Evolutionary conservation across 2,329 filamentous ascomycete species (phyloP).

Genomic region (Penicillium sumatraense): DNA sequence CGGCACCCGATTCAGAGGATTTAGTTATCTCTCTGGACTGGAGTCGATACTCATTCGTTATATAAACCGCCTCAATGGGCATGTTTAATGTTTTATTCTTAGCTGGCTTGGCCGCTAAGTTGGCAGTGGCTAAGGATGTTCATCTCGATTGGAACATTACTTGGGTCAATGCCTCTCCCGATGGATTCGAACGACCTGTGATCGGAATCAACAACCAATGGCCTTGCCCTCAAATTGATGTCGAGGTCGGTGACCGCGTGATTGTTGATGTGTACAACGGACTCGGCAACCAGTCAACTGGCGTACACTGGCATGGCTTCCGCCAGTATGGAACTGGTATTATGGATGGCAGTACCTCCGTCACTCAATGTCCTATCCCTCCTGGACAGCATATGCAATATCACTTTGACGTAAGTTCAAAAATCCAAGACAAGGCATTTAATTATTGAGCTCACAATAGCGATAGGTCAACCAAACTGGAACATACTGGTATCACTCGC

Average conservation of each 20-base stretch:
- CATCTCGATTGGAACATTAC: slow-evolving; percentile 62
- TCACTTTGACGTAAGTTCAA: slow-evolving; percentile 58
- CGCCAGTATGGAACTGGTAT: slow-evolving; percentile 68
- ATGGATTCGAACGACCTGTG: slow-evolving; percentile 66
- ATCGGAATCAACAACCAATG: slow-evolving; percentile 79
- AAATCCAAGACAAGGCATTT: not conserved
- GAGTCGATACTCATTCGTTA: slow-evolving; percentile 21
- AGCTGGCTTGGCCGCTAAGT: slow-evolving; percentile 21
- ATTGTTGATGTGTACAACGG: slow-evolving; percentile 47
- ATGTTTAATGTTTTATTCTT: slow-evolving; percentile 23
- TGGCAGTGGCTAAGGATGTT: slow-evolving; percentile 29
- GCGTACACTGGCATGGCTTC: slow-evolving; percentile 69
- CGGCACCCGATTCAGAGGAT: slow-evolving; percentile 18
- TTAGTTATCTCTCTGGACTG: slow-evolving; percentile 17
- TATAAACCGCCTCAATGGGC: slow-evolving; percentile 18
- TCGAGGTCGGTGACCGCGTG: slow-evolving; percentile 41
- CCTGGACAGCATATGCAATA: slow-evolving; percentile 71
- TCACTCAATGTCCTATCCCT: slow-evolving; percentile 70
- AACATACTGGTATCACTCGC: slow-evolving; percentile 81
- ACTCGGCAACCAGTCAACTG: slow-evolving; percentile 43
- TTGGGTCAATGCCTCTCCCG: slow-evolving; percentile 75
- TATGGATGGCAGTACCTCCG: slow-evolving; percentile 72
- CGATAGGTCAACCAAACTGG: slow-evolving; percentile 66
- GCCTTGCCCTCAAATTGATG: slow-evolving; percentile 66
- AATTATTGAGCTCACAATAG: not conserved